Conservation (phyloP, 1,284 basidiomycete genomes). For the Microbotryum scabiosae region DNA sequence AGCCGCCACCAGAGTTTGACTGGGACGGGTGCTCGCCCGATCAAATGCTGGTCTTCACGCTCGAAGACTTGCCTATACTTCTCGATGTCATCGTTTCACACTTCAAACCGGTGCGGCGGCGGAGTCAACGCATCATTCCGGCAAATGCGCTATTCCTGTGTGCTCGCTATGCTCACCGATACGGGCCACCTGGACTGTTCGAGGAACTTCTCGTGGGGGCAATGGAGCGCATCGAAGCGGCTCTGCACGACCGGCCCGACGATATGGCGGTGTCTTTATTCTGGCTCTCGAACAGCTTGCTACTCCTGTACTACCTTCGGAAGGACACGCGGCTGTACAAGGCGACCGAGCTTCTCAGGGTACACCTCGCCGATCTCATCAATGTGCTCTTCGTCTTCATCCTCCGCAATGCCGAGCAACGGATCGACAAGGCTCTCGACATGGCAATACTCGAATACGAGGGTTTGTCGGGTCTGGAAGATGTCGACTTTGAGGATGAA, state of each 20-base stretch:
- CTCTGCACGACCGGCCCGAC: slow-evolving; percentile 74
- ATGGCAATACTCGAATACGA: slow-evolving; percentile 74
- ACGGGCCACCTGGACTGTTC: slow-evolving; percentile 64
- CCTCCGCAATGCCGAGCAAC: slow-evolving; percentile 81
- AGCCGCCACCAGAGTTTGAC: slow-evolving; percentile 16
- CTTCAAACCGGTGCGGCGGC: slow-evolving; percentile 51
- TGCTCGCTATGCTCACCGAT: slow-evolving; percentile 68
- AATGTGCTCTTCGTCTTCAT: slow-evolving; percentile 96
- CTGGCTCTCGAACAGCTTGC: slow-evolving; percentile 86
- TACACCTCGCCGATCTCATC: slow-evolving; percentile 65
- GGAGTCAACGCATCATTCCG: slow-evolving; percentile 39
- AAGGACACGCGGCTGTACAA: slow-evolving; percentile 49
- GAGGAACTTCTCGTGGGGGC: slow-evolving; percentile 86
- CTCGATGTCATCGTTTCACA: slow-evolving; percentile 65
- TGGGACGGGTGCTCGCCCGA: slow-evolving; percentile 31
- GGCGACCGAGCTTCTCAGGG: slow-evolving; percentile 20
- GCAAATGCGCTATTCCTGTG: slow-evolving; percentile 47
- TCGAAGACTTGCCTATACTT: slow-evolving; percentile 61
- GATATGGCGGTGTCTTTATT: slow-evolving; percentile 80
- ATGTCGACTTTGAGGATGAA: slow-evolving; percentile 87
- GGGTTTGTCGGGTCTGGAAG: slow-evolving; percentile 63
- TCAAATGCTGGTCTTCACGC: slow-evolving; percentile 80
- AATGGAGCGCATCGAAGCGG: slow-evolving; percentile 83
- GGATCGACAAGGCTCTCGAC: slow-evolving; percentile 80
- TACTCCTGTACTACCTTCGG: slow-evolving; percentile 81